Base-by-base conservation (phyloP, 108 stramenopile species). In the Chaetoceros muelleri region DNA sequence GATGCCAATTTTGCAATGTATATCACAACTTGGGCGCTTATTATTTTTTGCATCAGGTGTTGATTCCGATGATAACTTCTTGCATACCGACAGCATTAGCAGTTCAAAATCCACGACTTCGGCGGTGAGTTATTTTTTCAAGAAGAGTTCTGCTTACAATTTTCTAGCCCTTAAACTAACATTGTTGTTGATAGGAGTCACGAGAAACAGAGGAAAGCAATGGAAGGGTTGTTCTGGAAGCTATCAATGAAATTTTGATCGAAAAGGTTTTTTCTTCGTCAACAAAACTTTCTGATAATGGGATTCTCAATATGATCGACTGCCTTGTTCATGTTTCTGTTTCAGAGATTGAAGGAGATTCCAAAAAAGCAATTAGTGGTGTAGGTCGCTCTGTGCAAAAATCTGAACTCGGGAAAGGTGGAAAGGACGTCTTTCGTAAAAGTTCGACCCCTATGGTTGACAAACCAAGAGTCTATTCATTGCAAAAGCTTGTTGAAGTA, bases 401-500 rank as follows among this genome's bases (percentile, higher is more conserved):
- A 2, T 28, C 56, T 8, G 29, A 49, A 1, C 5, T 13, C 17
- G 45, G 28, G 7, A 30, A 31, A 52, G 55, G 57, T n/a, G 66
- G 66, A 17, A 57, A 58, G 2, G 51, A 47, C 16, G 21, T 53
- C 2, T 28, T 52, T 26, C 21, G 25, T 24, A 30, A 65, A 50
- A 58, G 74, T 26, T 80, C 82, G 2, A 60, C 61, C 8, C 79
- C 80, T 54, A 75, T 78, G 24, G 55, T 61, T 28, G 80, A 82
- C 40, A 76, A 82, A 26, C 95, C 95, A 1, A 85, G 97, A 20
- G 83, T 98, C 28, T 98, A 95, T 64, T 94, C 89, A 29, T 73
- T 99, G 60, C 97, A 98, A 64, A 69, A 86, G 57, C 80, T 99
- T 24, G 99, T 99, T 17, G 99, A 99, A 62, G 97, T 98, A 30